Base-by-base conservation (phyloP, 306 rosid genomes). In the Dicorynia guianensis region DNA sequence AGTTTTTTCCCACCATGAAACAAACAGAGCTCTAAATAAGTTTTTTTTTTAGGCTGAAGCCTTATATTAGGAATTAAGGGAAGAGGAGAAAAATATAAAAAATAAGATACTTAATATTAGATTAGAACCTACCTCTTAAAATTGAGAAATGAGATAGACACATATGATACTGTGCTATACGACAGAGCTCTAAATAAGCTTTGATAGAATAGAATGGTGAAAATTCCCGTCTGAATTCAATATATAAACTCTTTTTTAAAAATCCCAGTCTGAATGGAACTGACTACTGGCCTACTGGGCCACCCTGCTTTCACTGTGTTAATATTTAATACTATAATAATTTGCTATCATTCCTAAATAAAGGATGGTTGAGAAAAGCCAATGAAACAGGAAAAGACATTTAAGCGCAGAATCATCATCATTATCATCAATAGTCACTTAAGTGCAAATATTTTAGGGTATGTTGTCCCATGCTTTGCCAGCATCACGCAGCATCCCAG, bases 401-500 rank as follows among this genome's bases (percentile, higher is more conserved):
- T 15, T 13, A 10, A 17, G 74, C 50, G 52, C 67, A 49, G 4
- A 25, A 61, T 61, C 34, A 71, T 34, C 33, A 54, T 14, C 25
- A 62, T 43, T 13, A 35, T 42, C 40, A 57, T 42, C 35, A 17
- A 69, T 7, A 54, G 19, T 54, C 20, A 18, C 39, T 11, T 30
- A 20, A 55, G 74, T 40, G 50, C 80, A 80, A 49, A 49, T 73
- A 18, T 72, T 73, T 70, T 67, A 58, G 81, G 78, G 76, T 72
- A 8, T n/a, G 44, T 11, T 85, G 93, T 83, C 87, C 72, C 79
- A 57, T 60, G 35, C 19, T 67, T 63, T 18, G 64, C 43, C 77
- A 80, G 76, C 87, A 88, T 59, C 34, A 36, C 52, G 69, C 69
- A 72, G 88, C 88, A 84, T 87, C 86, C 86, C 79, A 87, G 88